Evolutionary conservation across 441 rosid genomes (phyloP).

Genomic region (Macaranga tanarius): DNA sequence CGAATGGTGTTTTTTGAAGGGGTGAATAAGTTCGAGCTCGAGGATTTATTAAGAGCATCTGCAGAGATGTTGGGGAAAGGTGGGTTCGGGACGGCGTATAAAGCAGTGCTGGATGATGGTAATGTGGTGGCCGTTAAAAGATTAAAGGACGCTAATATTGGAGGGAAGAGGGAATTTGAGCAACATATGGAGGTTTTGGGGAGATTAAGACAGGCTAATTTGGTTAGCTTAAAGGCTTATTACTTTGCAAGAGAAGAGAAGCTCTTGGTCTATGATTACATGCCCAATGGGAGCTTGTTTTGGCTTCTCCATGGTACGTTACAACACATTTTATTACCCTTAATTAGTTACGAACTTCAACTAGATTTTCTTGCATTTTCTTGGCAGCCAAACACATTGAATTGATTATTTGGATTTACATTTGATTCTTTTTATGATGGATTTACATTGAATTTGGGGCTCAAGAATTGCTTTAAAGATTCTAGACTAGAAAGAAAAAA

Average conservation of each 20-base stretch:
- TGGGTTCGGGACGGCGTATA: conserved; percentile 91
- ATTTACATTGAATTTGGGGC: too few species aligned
- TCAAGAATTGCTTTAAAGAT: not conserved
- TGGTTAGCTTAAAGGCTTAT: conserved; percentile 87
- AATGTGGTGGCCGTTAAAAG: conserved; percentile 92
- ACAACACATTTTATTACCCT: too few species aligned
- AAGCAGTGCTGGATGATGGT: conserved; percentile 75
- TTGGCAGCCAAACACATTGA: not conserved
- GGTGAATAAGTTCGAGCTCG: conserved; percentile 65
- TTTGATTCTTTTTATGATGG: too few species aligned
- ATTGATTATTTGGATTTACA: too few species aligned
- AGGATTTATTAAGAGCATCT: conserved; percentile 90
- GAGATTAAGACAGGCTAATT: conserved; percentile 74
- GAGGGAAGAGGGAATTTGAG: conserved; percentile 70
- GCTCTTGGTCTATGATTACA: conserved; percentile 85
- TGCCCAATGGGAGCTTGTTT: conserved; percentile 90
- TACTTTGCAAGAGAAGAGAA: conserved; percentile 88
- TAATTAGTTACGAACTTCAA: not conserved
- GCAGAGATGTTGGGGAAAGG: conserved; percentile 99
- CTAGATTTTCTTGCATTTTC: not conserved
- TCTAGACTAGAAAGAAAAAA: not conserved
- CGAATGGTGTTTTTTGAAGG: conserved; percentile 75
- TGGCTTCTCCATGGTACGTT: conserved; percentile 87
- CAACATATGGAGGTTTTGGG: conserved; percentile 83
- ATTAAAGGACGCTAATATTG: conserved; percentile 70